These are phyloP conservation scores for Bacidia rubella DNA, from an alignment of 495 filamentous ascomycete species.

Conservation along the genomic window DNA sequence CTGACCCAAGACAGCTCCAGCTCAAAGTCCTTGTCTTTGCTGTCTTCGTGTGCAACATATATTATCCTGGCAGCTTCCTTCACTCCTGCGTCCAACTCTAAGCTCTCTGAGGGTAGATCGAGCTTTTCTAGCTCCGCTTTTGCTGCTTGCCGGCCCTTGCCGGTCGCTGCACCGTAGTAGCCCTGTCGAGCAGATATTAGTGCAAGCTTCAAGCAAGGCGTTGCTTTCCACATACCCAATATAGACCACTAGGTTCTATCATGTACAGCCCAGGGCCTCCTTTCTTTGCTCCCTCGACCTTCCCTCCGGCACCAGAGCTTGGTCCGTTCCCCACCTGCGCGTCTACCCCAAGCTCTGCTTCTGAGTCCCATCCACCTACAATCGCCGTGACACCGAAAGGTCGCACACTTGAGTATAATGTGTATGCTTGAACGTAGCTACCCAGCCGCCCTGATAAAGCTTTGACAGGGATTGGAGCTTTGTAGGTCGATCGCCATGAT, in stretches of 20 bases:
- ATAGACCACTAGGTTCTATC: conserved; percentile 92
- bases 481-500: conserved; percentile 77
- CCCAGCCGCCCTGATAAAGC: conserved; percentile 84
- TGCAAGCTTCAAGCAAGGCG: background rate
- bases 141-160: conserved; percentile 87
- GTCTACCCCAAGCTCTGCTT: conserved; percentile 65
- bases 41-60: conserved; percentile 91
- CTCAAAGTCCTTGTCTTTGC: conserved; percentile 97
- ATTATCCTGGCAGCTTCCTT: conserved; percentile 96
- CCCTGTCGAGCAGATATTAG: conserved; percentile 37
- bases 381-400: conserved; percentile 95
- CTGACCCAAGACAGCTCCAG: conserved; percentile 98
- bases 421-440: conserved; percentile 92
- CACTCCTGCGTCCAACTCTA: conserved; percentile 76
- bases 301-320: conserved; percentile 63
- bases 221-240: conserved; percentile 53
- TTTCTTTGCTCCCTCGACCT: conserved; percentile 55
- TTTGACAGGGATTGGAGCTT: conserved; percentile 74
- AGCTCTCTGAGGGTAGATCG: conserved; percentile 58
- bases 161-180: conserved; percentile 94
- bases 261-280: conserved; percentile 93
- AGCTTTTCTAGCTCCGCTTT: conserved; percentile 98
- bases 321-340: conserved; percentile 77
- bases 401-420: conserved; percentile 86
- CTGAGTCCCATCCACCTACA: conserved; percentile 82